Evolutionary conservation across 495 filamentous ascomycete genomes (phyloP), one percentile per base, ranked within the genome.

Genomic region (Neurospora sp.): DNA sequence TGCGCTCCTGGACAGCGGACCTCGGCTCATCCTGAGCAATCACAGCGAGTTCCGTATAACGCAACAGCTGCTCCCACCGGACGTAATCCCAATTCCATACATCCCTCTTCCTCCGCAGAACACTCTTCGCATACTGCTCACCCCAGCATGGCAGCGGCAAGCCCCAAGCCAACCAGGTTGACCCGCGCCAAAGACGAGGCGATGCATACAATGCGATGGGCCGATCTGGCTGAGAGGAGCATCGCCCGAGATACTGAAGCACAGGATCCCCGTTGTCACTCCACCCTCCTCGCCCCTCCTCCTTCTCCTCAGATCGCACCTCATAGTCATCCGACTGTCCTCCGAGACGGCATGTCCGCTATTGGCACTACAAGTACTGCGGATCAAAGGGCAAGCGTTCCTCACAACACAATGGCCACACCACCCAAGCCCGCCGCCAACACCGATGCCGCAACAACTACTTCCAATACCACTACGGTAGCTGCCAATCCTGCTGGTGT

Each of bases 341-440:
- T 77, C 61, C 75, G 70, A 2, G 72, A 76, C 44, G 68, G 31
- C 42, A 73, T 71, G 59, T 46, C 18, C 42, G 3, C 8, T 10
- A n/a, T n/a, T 46, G 42, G 42, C 18, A n/a, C 40, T 42, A 42
- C 40, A 18, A 46, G 41, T 8, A 73, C 38, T 44, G 59, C 71
- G 48, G 71, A 73, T 70, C 70, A 48, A 69, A 69, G 5, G 22
- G 69, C 18, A 16, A 39, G n/a, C 73, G 6, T 14, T 61, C 39
- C 16, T 59, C 6, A 22, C 65, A 22, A 59, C 44, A 18, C 48
- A 48, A 20, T 31, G 39, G 12, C 74, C 61, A 37, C 74, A 61
- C 16, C 22, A 71, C n/a, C 39, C 39, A n/a, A 20, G 16, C 37
- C 39, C 71, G 6, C 38, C 35, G 35, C 18, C 38, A 70, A 70